These are phyloP conservation scores for Setomelanomma holmii DNA, from an alignment of 2,329 filamentous ascomycete species.

Conservation along the genomic window DNA sequence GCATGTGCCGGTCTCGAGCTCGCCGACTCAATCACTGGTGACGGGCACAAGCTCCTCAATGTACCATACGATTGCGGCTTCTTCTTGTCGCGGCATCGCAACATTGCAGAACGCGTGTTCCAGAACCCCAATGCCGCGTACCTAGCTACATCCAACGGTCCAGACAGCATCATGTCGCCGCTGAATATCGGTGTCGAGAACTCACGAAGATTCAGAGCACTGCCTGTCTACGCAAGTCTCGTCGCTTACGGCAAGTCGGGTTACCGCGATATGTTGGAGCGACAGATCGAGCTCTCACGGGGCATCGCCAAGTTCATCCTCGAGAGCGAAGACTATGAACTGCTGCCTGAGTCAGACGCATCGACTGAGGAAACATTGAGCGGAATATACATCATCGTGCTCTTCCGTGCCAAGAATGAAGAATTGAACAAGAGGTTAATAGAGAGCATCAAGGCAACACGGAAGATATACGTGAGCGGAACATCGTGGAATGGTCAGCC, in stretches of 20 bases:
- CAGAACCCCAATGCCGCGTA: slow-evolving; percentile 86
- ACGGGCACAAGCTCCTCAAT: slow-evolving; percentile 92
- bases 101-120: slow-evolving; percentile 70
- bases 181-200: slow-evolving; percentile 90
- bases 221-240: slow-evolving; percentile 87
- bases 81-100: slow-evolving; percentile 75
- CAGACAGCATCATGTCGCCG: slow-evolving; percentile 71
- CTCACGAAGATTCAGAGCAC: slow-evolving; percentile 84
- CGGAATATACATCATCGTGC: slow-evolving; percentile 71
- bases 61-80: slow-evolving; percentile 94
- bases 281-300: slow-evolving; percentile 76
- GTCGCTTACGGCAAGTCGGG: slow-evolving; percentile 75
- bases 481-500: slow-evolving; percentile 77
- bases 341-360: slow-evolving; percentile 62
- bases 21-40: slow-evolving; percentile 85
- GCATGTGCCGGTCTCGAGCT: slow-evolving; percentile 73
- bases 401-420: slow-evolving; percentile 76
- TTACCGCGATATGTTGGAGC: slow-evolving; percentile 71
- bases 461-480: slow-evolving; percentile 82
- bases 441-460: slow-evolving; percentile 73
- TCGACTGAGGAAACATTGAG: slow-evolving; percentile 54
- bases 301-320: slow-evolving; percentile 69
- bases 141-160: slow-evolving; percentile 57
- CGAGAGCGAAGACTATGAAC: slow-evolving; percentile 67
- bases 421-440: slow-evolving; percentile 71